phyloP scores from a whole-genome alignment of 2,329 filamentous ascomycete species.

The Colletotrichum tropicale region DNA sequence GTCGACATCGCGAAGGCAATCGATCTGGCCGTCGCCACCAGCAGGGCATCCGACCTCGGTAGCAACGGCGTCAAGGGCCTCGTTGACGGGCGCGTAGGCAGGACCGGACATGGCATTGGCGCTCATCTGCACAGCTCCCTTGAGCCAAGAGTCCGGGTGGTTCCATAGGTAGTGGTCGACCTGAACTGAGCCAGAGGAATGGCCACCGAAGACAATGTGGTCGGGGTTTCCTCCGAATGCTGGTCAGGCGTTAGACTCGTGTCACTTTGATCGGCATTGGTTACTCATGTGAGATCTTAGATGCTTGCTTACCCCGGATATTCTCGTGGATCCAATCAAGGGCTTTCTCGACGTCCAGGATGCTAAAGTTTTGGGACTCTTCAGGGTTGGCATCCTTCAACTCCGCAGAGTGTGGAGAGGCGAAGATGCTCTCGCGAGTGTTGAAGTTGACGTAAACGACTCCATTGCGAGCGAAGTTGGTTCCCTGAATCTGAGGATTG shows the following conservation, averaged over 20 bases:
- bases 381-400: conserved; percentile 31
- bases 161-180: conserved; percentile 48
- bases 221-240: conserved; percentile 49
- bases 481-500: conserved; percentile 40
- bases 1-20: conserved; percentile 38
- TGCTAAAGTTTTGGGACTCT: conserved; percentile 30
- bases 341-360: conserved; percentile 40
- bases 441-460: conserved; percentile 43
- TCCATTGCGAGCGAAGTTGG: conserved; percentile 39
- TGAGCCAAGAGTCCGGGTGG: conserved; percentile 39
- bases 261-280: not conserved
- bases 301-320: conserved; percentile 27
- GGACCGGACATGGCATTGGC: conserved; percentile 45
- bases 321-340: conserved; percentile 45
- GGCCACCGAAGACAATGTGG: conserved; percentile 48
- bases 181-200: conserved; percentile 39
- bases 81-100: conserved; percentile 38
- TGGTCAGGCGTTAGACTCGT: not conserved
- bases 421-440: conserved; percentile 46
- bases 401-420: conserved; percentile 45
- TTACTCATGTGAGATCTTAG: not conserved
- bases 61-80: conserved; percentile 39
- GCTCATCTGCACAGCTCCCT: conserved; percentile 43
- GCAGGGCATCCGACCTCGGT: conserved; percentile 37
- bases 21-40: conserved; percentile 34